Conservation (phyloP, 1,284 basidiomycete genomes). For the Abortiporus biennis region DNA sequence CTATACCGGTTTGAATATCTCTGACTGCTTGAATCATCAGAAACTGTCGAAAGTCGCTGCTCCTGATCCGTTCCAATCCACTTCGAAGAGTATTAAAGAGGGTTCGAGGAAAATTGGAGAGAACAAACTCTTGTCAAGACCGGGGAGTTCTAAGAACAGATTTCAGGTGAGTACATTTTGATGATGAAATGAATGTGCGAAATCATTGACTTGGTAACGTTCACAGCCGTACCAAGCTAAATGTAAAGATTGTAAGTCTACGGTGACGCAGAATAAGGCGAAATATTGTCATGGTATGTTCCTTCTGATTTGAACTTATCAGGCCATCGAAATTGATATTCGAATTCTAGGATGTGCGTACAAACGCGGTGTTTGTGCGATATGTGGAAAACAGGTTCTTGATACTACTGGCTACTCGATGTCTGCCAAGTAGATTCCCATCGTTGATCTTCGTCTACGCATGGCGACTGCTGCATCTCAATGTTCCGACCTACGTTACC, state of each 20-base stretch:
- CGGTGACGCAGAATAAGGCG: conserved; percentile 74
- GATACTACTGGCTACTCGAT: conserved; percentile 78
- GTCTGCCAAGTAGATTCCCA: conserved; percentile 68
- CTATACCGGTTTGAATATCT: not conserved
- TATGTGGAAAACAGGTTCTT: conserved; percentile 78
- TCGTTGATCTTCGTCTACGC: no score
- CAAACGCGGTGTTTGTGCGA: conserved; percentile 77
- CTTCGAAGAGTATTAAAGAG: conserved; percentile 67
- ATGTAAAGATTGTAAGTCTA: conserved; percentile 79
- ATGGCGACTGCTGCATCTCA: no score
- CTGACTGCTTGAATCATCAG: conserved; percentile 25
- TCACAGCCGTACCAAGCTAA: conserved; percentile 72
- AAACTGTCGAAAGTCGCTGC: conserved; percentile 80
- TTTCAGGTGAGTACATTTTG: conserved; percentile 49
- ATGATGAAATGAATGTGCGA: conserved; percentile 4
- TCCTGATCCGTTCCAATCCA: conserved; percentile 73
- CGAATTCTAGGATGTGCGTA: conserved; percentile 66
- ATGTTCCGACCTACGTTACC: no score
- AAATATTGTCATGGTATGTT: conserved; percentile 78
- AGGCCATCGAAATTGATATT: conserved; percentile 9
- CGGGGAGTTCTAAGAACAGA: conserved; percentile 56
- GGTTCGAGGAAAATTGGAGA: conserved; percentile 70
- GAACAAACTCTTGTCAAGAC: conserved; percentile 71
- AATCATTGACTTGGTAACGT: conserved; percentile 12
- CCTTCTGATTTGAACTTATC: not conserved